Evolutionary conservation across 257 asterid species (phyloP), one percentile per base, ranked within the genome.

Genomic region (Solanum etuberosum): DNA sequence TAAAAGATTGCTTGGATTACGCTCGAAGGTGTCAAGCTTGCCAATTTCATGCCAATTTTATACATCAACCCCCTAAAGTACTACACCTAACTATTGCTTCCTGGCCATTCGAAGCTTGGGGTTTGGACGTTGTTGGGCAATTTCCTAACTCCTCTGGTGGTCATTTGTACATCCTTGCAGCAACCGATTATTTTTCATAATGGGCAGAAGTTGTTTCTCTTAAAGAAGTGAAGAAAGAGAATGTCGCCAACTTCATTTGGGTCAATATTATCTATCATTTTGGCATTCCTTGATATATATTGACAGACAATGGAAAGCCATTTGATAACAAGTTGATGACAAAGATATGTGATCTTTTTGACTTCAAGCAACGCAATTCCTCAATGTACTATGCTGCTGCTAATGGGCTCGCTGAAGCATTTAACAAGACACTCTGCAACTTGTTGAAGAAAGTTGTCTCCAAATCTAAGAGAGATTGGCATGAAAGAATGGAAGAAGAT

Each of bases 51-150:
- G 9, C 59, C 3, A 16, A 51, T 54, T 54, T 54, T 20, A 20
- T 54, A 1, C 11, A 54, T 54, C 25, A 18, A 1, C 25, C 1
- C 11, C 63, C 5, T 18, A 0, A 54, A 7, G 25, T 20, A 20
- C 4, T 54, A 18, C 63, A 54, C 25, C 63, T 5, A 54, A 54
- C 11, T 54, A 7, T 54, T 20, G 1, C 25, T 20, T 54, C 1
- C 0, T 54, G 0, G 2, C 2, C 25, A 54, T 54, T 54, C 0
- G 0, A 54, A 54, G 25, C 1, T 7, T 54, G 11, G 5, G 0
- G n/a, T 20, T 7, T 20, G 5, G 25, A 54, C 20, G 25, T 54
- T 20, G 25, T 54, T 54, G 63, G 63, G 1, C 10, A 11, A 1
- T 54, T 54, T 11, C 25, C 63, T 20, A 54, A 20, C 7, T 54